Percentiles rank a stretch among this genome's conserved stretches.
Conservation (phyloP, 2,329 filamentous ascomycete genomes). For the Fusarium oxysporum region DNA sequence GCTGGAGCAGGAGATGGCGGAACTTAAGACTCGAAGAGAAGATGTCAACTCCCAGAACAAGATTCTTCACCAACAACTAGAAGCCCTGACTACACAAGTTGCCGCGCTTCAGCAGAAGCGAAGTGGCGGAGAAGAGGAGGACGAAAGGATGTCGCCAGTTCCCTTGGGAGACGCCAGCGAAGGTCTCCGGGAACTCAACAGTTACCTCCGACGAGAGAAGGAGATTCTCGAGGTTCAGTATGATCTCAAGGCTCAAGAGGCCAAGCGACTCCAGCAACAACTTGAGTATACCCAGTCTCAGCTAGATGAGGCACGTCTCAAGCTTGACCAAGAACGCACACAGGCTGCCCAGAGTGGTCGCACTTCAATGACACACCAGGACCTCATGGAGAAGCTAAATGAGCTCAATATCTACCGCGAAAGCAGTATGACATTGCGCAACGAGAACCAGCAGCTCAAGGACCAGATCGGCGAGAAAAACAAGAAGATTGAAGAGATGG, state of each 20-base stretch:
- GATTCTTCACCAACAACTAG: constrained; percentile 88
- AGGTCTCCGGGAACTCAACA: constrained; percentile 89
- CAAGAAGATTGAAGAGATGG: constrained; percentile 78
- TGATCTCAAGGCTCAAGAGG: constrained; percentile 88
- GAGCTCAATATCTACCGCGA: constrained; percentile 97
- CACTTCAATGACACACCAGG: constrained; percentile 82
- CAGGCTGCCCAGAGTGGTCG: constrained; percentile 79
- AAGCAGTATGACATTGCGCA: constrained; percentile 90
- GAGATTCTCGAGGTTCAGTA: constrained; percentile 98
- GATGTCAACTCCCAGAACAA: constrained; percentile 92
- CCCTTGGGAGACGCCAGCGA: constrained; percentile 72
- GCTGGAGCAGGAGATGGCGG: constrained; percentile 85
- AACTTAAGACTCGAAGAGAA: constrained; percentile 82
- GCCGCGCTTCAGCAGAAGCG: constrained; percentile 82
- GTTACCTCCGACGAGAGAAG: constrained; percentile 92
- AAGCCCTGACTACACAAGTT: constrained; percentile 84
- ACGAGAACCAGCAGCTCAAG: constrained; percentile 84
- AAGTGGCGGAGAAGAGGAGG: constrained; percentile 60
- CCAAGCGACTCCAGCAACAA: constrained; percentile 89
- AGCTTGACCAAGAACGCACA: constrained; percentile 89
- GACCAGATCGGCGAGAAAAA: constrained; percentile 80
- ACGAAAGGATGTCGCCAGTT: constrained; percentile 65
- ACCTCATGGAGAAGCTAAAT: constrained; percentile 93
- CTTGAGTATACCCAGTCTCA: constrained; percentile 88
- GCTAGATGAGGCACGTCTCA: constrained; percentile 88